Percentiles rank a stretch among this genome's conserved stretches.
phyloP scores from a whole-genome alignment of 179 eudicot genomes.

The Vitellaria paradoxa region DNA sequence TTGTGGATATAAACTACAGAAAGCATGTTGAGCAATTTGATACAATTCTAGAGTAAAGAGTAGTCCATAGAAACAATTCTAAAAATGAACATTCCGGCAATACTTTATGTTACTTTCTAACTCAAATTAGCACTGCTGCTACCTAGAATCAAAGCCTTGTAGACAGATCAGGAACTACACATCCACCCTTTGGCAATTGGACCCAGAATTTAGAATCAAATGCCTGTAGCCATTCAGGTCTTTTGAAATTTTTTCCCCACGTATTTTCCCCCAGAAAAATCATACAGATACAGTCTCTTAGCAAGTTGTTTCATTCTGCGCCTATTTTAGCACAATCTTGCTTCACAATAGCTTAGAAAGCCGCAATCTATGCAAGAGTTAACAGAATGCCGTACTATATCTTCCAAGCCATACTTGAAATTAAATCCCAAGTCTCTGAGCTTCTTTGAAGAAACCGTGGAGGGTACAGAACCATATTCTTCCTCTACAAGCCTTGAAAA shows the following conservation, averaged over 20 bases:
- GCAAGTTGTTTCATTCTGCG: background rate
- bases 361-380: constrained; percentile 36
- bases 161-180: background rate
- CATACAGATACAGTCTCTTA: background rate
- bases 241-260: background rate
- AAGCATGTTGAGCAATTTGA: background rate
- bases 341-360: constrained; percentile 32
- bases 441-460: constrained; percentile 65
- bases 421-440: constrained; percentile 59
- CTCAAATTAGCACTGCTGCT: background rate
- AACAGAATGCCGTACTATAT: constrained; percentile 40
- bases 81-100: background rate
- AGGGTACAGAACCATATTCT: constrained; percentile 33
- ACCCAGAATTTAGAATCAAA: background rate
- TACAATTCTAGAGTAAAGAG: background rate
- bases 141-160: background rate
- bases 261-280: background rate
- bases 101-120: background rate
- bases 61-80: background rate
- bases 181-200: background rate
- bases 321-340: background rate
- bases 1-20: background rate
- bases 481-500: constrained; percentile 27
- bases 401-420: constrained; percentile 39
- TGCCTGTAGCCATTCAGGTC: background rate